Percentiles rank a stretch among this genome's conserved stretches.
Conservation (phyloP, 345 rosid species). For the Lepidium sativum region DNA sequence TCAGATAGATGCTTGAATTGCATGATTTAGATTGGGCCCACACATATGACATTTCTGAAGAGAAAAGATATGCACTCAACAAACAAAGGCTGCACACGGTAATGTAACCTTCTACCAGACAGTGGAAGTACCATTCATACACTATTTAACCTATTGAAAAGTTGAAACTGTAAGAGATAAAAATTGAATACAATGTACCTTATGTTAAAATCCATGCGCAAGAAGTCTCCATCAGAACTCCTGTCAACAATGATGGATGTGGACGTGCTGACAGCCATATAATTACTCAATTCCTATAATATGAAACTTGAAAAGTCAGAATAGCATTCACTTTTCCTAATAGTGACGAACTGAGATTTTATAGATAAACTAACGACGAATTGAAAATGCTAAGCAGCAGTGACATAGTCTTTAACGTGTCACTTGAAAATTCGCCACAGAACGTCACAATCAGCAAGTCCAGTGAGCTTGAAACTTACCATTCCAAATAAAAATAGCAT, state of each 20-base stretch:
- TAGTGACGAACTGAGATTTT: neutral
- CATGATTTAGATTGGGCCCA: neutral
- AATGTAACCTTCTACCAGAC: neutral
- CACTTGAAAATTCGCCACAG: neutral
- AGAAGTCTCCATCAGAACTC: constrained; percentile 86
- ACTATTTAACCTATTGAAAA: neutral
- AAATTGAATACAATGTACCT: constrained; percentile 40
- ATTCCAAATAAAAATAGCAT: constrained; percentile 97
- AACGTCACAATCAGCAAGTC: neutral
- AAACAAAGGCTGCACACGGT: neutral
- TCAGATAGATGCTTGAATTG: neutral
- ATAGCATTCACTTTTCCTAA: neutral
- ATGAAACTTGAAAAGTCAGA: neutral
- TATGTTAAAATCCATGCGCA: constrained; percentile 85
- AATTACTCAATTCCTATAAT: constrained; percentile 72
- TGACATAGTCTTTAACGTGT: neutral
- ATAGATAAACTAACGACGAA: neutral
- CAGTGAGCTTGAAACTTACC: constrained; percentile 39
- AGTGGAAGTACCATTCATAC: neutral
- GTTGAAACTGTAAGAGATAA: neutral
- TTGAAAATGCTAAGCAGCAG: neutral
- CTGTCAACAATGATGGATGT: constrained; percentile 84
- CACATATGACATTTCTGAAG: neutral
- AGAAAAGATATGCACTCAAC: neutral
- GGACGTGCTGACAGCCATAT: constrained; percentile 68